Percentiles rank a stretch among this genome's conserved stretches.
These are phyloP conservation scores for Ogataea chonburiensis DNA, from an alignment of 805 yeast species.

Conservation along the genomic window DNA sequence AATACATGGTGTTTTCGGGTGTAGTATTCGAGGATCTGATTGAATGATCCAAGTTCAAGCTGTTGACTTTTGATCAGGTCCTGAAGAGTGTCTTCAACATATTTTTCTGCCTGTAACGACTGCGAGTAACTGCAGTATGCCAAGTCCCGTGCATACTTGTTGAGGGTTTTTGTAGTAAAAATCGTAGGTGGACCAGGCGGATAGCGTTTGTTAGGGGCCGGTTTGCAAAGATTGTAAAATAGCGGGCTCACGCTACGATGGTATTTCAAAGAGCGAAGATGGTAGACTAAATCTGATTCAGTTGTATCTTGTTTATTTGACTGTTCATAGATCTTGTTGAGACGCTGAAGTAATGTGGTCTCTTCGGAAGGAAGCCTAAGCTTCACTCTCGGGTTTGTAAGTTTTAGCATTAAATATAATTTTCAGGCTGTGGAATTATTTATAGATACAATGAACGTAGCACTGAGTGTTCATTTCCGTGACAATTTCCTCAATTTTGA, in stretches of 20 bases:
- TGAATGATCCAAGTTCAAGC: constrained; percentile 11
- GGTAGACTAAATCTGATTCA: no score
- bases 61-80: constrained; percentile 9
- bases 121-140: constrained; percentile 10
- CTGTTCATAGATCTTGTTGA: no score
- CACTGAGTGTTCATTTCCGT: constrained; percentile 16
- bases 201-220: constrained; percentile 2
- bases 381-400: neutral
- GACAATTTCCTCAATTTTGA: constrained; percentile 17
- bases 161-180: constrained; percentile 4
- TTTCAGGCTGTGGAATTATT: constrained; percentile 6
- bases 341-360: no score
- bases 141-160: constrained; percentile 11
- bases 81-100: constrained; percentile 13
- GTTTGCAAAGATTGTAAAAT: constrained; percentile 6
- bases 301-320: no score
- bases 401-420: constrained; percentile 1
- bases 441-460: constrained; percentile 19
- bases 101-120: constrained; percentile 5
- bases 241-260: neutral
- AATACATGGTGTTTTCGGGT: constrained; percentile 2
- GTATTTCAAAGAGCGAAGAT: constrained; percentile 3
- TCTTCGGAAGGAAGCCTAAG: no score
- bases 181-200: constrained; percentile 10
- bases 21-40: constrained; percentile 12